Conservation (phyloP, 2,329 filamentous ascomycete species). For the Aspergillus glaucus region DNA sequence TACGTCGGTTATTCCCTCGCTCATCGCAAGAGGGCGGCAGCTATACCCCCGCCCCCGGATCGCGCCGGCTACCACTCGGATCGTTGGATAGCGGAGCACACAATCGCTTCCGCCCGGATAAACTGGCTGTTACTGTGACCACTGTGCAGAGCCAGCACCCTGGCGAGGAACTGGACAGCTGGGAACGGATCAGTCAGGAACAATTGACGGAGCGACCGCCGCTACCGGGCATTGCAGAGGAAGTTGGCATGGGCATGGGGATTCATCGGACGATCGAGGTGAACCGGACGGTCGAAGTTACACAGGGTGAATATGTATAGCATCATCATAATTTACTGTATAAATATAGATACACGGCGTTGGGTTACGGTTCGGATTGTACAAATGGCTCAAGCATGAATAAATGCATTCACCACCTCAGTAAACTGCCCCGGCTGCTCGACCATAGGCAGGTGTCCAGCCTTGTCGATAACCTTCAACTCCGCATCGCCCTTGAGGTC, state of each 20-base stretch:
- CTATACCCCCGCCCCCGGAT: slow-evolving; percentile 11
- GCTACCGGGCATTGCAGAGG: slow-evolving; percentile 1
- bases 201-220: slow-evolving; percentile 13
- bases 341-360: background rate
- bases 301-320: background rate
- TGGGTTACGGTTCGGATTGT: background rate
- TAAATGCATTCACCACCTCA: slow-evolving; percentile 54
- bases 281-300: slow-evolving; percentile 14
- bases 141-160: slow-evolving; percentile 21
- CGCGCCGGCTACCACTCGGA: slow-evolving; percentile 18
- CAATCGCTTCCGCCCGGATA: slow-evolving; percentile 23
- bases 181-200: slow-evolving; percentile 23
- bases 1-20: slow-evolving; percentile 26
- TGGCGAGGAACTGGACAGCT: slow-evolving; percentile 5
- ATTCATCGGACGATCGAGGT: slow-evolving; percentile 27
- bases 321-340: background rate
- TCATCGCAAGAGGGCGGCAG: slow-evolving; percentile 10
- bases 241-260: slow-evolving; percentile 14
- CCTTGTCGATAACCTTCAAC: slow-evolving; percentile 60
- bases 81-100: slow-evolving; percentile 16
- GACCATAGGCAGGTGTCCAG: slow-evolving; percentile 80
- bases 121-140: slow-evolving; percentile 23
- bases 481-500: slow-evolving; percentile 52
- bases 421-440: slow-evolving; percentile 67
- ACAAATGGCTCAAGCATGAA: slow-evolving; percentile 24